Percentiles rank a stretch among this genome's conserved stretches.
These are phyloP conservation scores for Saccharum spontaneum DNA, from an alignment of 176 grass and related monocot genomes.

Conservation along the genomic window DNA sequence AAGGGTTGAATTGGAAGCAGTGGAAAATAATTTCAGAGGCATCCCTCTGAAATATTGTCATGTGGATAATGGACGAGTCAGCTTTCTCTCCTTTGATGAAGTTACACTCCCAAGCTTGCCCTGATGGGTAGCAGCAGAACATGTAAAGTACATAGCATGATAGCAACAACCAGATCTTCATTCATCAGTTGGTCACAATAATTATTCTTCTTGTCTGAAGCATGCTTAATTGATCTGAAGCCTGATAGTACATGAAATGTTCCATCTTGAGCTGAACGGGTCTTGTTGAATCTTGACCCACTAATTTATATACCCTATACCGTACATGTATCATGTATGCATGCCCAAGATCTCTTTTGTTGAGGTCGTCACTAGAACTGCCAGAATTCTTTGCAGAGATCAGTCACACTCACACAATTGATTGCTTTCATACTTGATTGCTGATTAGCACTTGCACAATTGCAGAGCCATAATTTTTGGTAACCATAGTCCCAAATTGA, in stretches of 20 bases:
- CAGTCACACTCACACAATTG: background rate
- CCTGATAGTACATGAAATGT: background rate
- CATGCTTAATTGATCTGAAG: background rate
- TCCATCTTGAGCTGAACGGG: background rate
- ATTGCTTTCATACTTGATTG: background rate
- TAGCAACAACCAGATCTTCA: background rate
- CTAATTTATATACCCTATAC: background rate
- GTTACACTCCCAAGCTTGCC: constrained; percentile 48
- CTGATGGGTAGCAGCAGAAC: constrained; percentile 33
- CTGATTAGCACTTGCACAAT: background rate
- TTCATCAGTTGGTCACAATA: background rate
- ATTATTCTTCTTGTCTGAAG: background rate
- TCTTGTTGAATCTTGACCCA: background rate
- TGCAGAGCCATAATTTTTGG: background rate
- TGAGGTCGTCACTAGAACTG: background rate
- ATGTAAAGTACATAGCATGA: background rate
- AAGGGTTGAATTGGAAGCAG: constrained; percentile 43
- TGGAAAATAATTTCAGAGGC: constrained; percentile 38
- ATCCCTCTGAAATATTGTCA: constrained; percentile 62
- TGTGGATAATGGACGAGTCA: constrained; percentile 55
- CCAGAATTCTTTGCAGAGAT: background rate
- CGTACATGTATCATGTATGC: background rate
- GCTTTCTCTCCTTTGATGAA: constrained; percentile 58
- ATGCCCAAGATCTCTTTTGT: background rate
- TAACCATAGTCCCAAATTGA: background rate